Evolutionary conservation across 2,329 filamentous ascomycete genomes (phyloP).

Genomic region (Leptographium wingfieldii): DNA sequence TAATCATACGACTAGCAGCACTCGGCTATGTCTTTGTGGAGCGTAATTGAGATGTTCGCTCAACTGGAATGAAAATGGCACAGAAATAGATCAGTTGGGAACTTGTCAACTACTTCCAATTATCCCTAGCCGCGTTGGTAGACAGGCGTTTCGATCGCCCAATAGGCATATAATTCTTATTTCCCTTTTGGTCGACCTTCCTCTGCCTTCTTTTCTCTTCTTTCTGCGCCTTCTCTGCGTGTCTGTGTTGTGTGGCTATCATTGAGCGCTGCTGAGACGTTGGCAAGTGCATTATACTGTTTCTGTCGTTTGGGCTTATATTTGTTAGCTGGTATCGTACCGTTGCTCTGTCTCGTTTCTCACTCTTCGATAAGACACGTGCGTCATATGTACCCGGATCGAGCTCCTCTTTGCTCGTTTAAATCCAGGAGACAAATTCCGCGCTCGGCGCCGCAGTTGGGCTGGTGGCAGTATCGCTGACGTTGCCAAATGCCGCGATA

Average conservation of each 20-base stretch:
- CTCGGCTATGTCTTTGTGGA: no score
- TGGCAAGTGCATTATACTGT: conserved; percentile 17
- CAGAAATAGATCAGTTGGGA: no score
- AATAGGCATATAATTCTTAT: conserved; percentile 23
- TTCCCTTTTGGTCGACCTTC: conserved; percentile 20
- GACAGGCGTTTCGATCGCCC: conserved; percentile 20
- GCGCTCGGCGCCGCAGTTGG: conserved; percentile 6
- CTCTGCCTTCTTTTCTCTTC: conserved; percentile 16
- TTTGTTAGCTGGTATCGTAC: conserved; percentile 13
- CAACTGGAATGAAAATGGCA: background rate
- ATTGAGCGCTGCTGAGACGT: conserved; percentile 18
- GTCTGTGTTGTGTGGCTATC: conserved; percentile 15
- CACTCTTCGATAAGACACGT: conserved; percentile 1
- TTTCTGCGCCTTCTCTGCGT: conserved; percentile 17
- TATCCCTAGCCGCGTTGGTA: conserved; percentile 17
- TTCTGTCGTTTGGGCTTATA: conserved; percentile 16
- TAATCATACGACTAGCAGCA: no score
- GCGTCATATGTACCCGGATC: background rate
- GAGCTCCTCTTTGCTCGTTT: background rate
- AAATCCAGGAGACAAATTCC: background rate
- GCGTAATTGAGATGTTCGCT: no score
- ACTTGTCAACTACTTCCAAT: no score
- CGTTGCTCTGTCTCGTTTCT: conserved; percentile 6
- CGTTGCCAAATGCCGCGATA: conserved; percentile 15
- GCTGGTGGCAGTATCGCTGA: conserved; percentile 3